A percentile compares a stretch with the other conserved stretches of the same genome.
These are phyloP conservation scores for Scalesia atractyloides DNA, from an alignment of 129 eudicot species.

Conservation along the genomic window DNA sequence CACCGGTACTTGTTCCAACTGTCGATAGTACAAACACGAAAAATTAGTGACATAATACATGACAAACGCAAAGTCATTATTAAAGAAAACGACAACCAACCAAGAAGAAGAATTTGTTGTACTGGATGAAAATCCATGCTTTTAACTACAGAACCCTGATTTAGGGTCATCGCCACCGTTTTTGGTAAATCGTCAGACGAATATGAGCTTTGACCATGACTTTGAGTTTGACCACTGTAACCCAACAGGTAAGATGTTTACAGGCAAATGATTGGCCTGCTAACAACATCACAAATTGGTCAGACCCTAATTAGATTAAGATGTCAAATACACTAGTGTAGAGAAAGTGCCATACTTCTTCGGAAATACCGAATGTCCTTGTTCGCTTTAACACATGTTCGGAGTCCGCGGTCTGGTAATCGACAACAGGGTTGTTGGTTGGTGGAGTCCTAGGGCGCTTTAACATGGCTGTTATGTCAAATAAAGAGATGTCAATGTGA, in stretches of 20 bases:
- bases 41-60: conserved; percentile 5
- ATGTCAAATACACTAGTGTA: background rate
- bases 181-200: conserved; percentile 82
- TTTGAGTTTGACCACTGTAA: conserved; percentile 58
- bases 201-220: conserved; percentile 79
- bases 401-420: conserved; percentile 90
- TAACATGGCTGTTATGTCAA: conserved; percentile 46
- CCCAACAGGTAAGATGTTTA: conserved; percentile 71
- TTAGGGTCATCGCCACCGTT: conserved; percentile 66
- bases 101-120: conserved; percentile 77
- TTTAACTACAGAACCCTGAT: conserved; percentile 78
- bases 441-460: conserved; percentile 94
- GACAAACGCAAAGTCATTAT: background rate
- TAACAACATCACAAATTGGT: conserved; percentile 5
- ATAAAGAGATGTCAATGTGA: background rate
- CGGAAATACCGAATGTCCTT: conserved; percentile 74
- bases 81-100: conserved; percentile 39
- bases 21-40: conserved; percentile 2
- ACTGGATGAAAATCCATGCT: conserved; percentile 92
- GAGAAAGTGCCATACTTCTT: conserved; percentile 51
- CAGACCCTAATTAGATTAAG: background rate
- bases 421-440: conserved; percentile 59
- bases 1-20: conserved; percentile 86
- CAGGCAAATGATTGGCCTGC: conserved; percentile 73
- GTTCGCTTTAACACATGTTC: conserved; percentile 81